Base-by-base conservation (phyloP, 176 grass and related monocot genomes). In the Thinopyrum elongatum region DNA sequence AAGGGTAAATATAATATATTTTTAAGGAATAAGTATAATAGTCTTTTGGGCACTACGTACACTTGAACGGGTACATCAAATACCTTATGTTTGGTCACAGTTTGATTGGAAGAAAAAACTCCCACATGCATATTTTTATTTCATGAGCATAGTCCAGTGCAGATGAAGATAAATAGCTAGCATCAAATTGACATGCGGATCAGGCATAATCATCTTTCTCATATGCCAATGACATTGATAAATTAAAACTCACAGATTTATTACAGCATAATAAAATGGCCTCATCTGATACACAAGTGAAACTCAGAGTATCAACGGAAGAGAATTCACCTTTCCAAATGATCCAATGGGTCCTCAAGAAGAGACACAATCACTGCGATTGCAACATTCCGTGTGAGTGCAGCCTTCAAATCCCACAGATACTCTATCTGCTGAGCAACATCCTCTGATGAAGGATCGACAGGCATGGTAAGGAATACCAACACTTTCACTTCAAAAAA, bases 391-490 rank as follows among this genome's bases (percentile, higher is more conserved):
- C 82, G 88, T 60, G 90, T 61, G 55, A 95, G 61, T 59, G 86
- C 83, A 81, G 93, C 83, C 89, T 98, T 98, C 85, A 98, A 47
- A 85, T 95, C 93, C 96, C 96, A 98, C 17, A 98, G 70, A 88
- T 94, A 94, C 77, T 98, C 96, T 42, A 95, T 90, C 88, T 98
- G 96, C 19, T 95, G 86, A 64, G 90, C 90, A 80, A 95, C 87
- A 85, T 82, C 74, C 59, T 94, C 91, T 5, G 96, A 95, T 19
- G 82, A 85, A 12, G 93, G 84, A 27, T 95, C 96, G 80, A 95
- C 90, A 10, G 96, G 96, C 91, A 95, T 95, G 14, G 96, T 95
- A 61, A 98, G 91, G 82, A 98, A 95, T 33, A 98, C 93, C 96
- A 95, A 81, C n/a, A 95, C 93, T 87, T 98, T 98, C 73, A 98